Conservation (phyloP, 306 rosid species). For the Dalbergia cochinchinensis region DNA sequence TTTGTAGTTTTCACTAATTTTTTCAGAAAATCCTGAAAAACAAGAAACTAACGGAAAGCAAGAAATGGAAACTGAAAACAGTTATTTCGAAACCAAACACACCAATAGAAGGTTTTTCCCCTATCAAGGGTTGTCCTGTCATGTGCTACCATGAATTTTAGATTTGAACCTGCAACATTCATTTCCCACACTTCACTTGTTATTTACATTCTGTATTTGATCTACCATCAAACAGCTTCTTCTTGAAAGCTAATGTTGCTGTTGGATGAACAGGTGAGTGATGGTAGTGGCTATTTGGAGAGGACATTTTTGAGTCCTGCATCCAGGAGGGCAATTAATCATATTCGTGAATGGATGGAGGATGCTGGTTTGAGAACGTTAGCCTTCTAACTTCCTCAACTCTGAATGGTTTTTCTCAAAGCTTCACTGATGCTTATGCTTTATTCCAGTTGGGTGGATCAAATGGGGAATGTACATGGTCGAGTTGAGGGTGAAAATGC, state of each 20-base stretch:
- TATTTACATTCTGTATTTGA: slow-evolving; percentile 16
- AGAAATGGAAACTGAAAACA: too few relatives aligned
- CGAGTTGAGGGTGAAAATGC: slow-evolving; percentile 82
- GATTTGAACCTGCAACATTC: slow-evolving; percentile 3
- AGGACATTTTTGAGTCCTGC: slow-evolving; percentile 96
- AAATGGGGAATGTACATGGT: slow-evolving; percentile 89
- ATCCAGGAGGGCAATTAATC: slow-evolving; percentile 67
- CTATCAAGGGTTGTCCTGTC: too few relatives aligned
- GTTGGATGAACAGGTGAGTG: slow-evolving; percentile 73
- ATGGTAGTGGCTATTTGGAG: slow-evolving; percentile 79
- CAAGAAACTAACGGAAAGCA: too few relatives aligned
- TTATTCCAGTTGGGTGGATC: slow-evolving; percentile 86
- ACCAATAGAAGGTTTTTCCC: not conserved
- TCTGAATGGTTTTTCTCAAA: slow-evolving; percentile 32
- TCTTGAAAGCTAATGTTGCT: slow-evolving; percentile 45
- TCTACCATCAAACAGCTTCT: slow-evolving; percentile 7
- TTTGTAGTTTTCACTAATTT: too few relatives aligned
- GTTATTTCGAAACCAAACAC: too few relatives aligned
- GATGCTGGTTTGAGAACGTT: slow-evolving; percentile 97
- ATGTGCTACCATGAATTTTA: not conserved
- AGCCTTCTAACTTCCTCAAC: slow-evolving; percentile 57
- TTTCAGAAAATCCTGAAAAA: too few relatives aligned
- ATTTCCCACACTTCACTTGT: slow-evolving; percentile 10
- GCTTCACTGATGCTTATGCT: slow-evolving; percentile 53
- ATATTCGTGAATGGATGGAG: slow-evolving; percentile 87